Evolutionary conservation across 2,329 filamentous ascomycete species (phyloP), one percentile per base, ranked within the genome.

Genomic region (Fusarium nygamai): DNA sequence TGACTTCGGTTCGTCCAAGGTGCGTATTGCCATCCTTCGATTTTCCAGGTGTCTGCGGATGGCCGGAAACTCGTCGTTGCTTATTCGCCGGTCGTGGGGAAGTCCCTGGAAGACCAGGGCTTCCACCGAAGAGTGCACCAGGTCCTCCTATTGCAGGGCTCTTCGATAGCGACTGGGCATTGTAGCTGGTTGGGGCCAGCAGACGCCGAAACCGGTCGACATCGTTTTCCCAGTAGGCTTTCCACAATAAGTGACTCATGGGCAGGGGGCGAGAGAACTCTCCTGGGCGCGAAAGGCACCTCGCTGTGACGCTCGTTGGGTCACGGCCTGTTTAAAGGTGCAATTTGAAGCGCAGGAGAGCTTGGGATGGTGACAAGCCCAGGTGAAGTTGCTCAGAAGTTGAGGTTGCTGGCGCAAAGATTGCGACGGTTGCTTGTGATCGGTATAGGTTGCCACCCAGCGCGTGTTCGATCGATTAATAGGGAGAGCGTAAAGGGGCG

Each of bases 231-330:
- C 97, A 93, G 84, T 96, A 98, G 83, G 91, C 94, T 89, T 95
- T 95, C 96, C 96, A 98, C 84, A 99, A 91, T 90, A 93, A 90
- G 87, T 95, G 93, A 92, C 94, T 98, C 96, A 98, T 96, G 91
- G 91, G 82, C 79, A 74, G 74, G 76, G 67, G 79, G 70, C 59
- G 44, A 69, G 67, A 63, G 46, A 41, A 77, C 78, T 82, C 80
- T 83, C 83, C 83, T 81, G 82, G 81, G 83, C 86, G 84, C 86
- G 85, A 88, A 86, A 83, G 84, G 89, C 92, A 92, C 94, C 94
- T 97, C 92, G 94, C 94, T 94, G 92, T 94, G 92, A 92, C 78
- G 91, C 93, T 92, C 93, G 76, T 76, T 65, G 92, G 92, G 92
- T 88, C 92, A 95, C 94, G 93, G 94, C 94, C 81, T 95, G 81